Base-by-base conservation (phyloP, 805 yeast species). In the Candida palmyrensis region DNA sequence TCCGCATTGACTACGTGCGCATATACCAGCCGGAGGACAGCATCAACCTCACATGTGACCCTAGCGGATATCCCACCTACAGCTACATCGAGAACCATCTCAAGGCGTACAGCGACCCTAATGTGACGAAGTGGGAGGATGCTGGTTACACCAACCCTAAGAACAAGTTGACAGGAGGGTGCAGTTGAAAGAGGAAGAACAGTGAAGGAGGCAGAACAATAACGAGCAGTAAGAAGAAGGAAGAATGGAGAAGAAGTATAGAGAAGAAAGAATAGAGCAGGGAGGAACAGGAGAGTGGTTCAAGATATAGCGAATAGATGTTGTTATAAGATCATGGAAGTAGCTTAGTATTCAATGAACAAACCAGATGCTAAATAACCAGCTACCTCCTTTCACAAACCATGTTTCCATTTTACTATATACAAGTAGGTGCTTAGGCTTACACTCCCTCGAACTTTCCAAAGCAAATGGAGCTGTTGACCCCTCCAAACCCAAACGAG, bases 401-500 rank as follows among this genome's bases (percentile, higher is more conserved):
- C n/a, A n/a, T n/a, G n/a, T n/a, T n/a, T n/a, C n/a, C n/a, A n/a
- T n/a, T n/a, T n/a, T n/a, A n/a, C 27, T 25, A 25, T 25, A 8
- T 25, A 7, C n/a, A 25, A 25, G n/a, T 7, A 6, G 9, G n/a
- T n/a, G n/a, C n/a, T n/a, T n/a, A n/a, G 13, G 27, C 10, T 9
- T 25, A n/a, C n/a, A 13, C n/a, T 25, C 13, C 13, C 24, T 29
- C 23, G 31, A 38, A 54, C 31, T 48, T 53, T 1, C 48, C 41
- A 33, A 80, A 73, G 27, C 79, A 68, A 2, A 92, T 49, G 2
- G 94, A 72, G 5, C 94, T 81, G 55, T 92, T 92, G 4, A 94
- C 86, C 6, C 99, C 99, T 6, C 99, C 99, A 62, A 92, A 92
- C 1, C 98, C 99, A 60, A 94, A 90, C 46, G 96, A 86, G 50